Evolutionary conservation across 495 filamentous ascomycete genomes (phyloP).

Genomic region (Aspergillus hancockii): DNA sequence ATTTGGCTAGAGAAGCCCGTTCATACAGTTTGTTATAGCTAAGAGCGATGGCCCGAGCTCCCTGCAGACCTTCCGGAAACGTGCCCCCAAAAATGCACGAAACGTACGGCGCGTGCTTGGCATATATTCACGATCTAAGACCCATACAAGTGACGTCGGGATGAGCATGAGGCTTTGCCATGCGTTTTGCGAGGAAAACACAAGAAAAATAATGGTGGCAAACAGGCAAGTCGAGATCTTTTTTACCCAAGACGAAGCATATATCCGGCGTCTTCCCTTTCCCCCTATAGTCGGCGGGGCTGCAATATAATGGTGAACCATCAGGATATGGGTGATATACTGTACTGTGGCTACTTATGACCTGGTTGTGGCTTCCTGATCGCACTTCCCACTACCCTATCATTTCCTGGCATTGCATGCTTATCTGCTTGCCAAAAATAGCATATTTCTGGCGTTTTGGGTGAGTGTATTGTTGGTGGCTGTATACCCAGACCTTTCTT

Average conservation of each 20-base stretch:
- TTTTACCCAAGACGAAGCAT: background rate
- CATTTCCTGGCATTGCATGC: background rate
- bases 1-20: background rate
- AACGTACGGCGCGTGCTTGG: background rate
- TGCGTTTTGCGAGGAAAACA: background rate
- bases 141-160: background rate
- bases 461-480: slow-evolving; percentile 1
- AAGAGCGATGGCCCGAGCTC: background rate
- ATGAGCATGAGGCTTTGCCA: background rate
- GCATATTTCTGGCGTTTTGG: background rate
- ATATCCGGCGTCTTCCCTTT: background rate
- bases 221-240: background rate
- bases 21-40: background rate
- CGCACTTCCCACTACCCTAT: background rate
- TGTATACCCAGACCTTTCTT: background rate
- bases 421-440: background rate
- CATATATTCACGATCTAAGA: background rate
- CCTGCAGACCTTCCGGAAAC: background rate
- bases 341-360: background rate
- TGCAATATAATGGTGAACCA: background rate
- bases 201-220: background rate
- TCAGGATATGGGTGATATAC: background rate
- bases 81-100: background rate
- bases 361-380: background rate
- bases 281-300: background rate